These are phyloP conservation scores for Xylaria sp. DNA, from an alignment of 2,329 filamentous ascomycete species.

Conservation along the genomic window DNA sequence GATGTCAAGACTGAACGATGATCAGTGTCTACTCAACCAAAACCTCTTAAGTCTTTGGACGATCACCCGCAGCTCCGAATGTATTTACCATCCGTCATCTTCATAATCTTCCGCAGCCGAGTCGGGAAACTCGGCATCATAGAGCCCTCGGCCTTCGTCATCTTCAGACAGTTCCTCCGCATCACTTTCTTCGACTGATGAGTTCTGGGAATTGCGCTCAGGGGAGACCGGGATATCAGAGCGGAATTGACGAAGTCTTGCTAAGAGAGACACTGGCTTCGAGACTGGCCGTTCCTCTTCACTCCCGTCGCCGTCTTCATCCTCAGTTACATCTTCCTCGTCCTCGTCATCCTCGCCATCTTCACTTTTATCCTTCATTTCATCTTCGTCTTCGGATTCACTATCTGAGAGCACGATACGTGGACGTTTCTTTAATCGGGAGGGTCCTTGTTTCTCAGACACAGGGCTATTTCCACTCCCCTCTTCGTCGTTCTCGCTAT, in stretches of 20 bases:
- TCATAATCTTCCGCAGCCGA: slow-evolving; percentile 31
- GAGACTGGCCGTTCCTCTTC: slow-evolving; percentile 14
- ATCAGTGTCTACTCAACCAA: background rate
- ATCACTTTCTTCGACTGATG: slow-evolving; percentile 31
- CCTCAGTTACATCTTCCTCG: background rate
- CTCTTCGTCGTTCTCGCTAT: slow-evolving; percentile 39
- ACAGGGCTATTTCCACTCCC: background rate
- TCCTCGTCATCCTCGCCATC: slow-evolving; percentile 7
- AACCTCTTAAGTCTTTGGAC: background rate
- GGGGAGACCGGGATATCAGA: slow-evolving; percentile 34
- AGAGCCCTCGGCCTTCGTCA: slow-evolving; percentile 13
- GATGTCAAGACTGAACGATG: no score
- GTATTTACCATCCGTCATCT: slow-evolving; percentile 25
- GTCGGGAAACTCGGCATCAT: slow-evolving; percentile 35
- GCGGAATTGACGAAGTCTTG: slow-evolving; percentile 36
- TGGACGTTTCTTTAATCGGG: slow-evolving; percentile 22
- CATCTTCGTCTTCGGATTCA: slow-evolving; percentile 38
- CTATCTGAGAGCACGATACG: slow-evolving; percentile 30
- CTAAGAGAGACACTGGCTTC: slow-evolving; percentile 30
- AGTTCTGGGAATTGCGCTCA: slow-evolving; percentile 14
- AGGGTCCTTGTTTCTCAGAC: background rate
- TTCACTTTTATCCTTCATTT: slow-evolving; percentile 7
- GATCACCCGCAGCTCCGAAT: background rate
- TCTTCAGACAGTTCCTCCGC: slow-evolving; percentile 21
- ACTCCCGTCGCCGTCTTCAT: slow-evolving; percentile 21